Conservation (phyloP, 805 yeast genomes). For the Yarrowia alimentaria region DNA sequence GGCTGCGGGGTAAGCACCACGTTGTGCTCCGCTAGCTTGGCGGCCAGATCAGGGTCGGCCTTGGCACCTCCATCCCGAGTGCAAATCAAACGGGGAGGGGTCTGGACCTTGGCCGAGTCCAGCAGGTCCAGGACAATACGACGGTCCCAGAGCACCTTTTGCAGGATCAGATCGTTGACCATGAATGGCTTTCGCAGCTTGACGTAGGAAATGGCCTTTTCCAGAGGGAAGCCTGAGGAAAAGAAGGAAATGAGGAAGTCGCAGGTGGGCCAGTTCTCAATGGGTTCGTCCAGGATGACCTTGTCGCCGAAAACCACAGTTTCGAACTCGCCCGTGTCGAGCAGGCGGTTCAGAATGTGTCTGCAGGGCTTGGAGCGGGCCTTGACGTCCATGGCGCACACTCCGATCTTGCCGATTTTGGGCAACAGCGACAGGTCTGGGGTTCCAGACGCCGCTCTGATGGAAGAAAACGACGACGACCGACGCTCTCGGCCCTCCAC, state of each 20-base stretch:
- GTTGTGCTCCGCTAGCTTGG: constrained; percentile 59
- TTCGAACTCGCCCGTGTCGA: constrained; percentile 93
- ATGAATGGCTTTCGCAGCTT: constrained; percentile 84
- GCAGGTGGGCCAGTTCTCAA: constrained; percentile 99
- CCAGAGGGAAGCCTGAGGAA: constrained; percentile 93
- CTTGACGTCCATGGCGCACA: constrained; percentile 98
- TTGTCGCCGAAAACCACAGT: constrained; percentile 97
- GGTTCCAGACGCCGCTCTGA: constrained; percentile 21
- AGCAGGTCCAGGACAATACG: constrained; percentile 77
- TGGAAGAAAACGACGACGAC: constrained; percentile 11
- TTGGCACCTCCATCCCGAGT: constrained; percentile 97
- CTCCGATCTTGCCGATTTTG: constrained; percentile 86
- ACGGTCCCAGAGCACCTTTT: constrained; percentile 96
- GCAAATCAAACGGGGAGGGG: constrained; percentile 84
- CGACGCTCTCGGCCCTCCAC: constrained; percentile 15
- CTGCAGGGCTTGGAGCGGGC: constrained; percentile 95
- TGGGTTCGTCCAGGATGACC: constrained; percentile 85
- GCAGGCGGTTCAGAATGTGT: constrained; percentile 79
- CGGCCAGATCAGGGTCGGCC: constrained; percentile 64
- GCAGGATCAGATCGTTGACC: constrained; percentile 86
- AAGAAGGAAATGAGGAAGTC: constrained; percentile 92
- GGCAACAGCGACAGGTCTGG: constrained; percentile 30
- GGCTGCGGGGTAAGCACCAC: constrained; percentile 44
- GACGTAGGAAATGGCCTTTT: constrained; percentile 89
- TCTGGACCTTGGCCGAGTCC: constrained; percentile 79